Base-by-base conservation (phyloP, 2,329 filamentous ascomycete species). In the Chaetomium sp. region DNA sequence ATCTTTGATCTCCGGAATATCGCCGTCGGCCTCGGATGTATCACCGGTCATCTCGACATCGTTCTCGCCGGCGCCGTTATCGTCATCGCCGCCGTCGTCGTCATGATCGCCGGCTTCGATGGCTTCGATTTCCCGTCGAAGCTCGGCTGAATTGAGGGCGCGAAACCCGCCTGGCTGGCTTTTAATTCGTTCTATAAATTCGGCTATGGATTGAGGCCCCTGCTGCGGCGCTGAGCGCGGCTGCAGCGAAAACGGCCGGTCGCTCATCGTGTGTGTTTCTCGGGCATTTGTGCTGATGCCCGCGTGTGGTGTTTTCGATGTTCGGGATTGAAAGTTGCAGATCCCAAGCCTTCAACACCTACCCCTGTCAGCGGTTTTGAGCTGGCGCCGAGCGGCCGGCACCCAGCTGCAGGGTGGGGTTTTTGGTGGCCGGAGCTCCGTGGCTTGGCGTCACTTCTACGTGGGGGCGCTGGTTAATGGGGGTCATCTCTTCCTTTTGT, bases 101-200 rank as follows among this genome's bases (percentile, higher is more conserved):
- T 71, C 74, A 42, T 9, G 44, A 53, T 47, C 47, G 48, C 60
- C 66, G 62, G 58, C 68, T 58, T 60, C 74, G 72, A 76, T 69
- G 43, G 75, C 66, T 14, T 66, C 72, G 51, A 94, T 85, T 65
- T 94, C 86, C 38, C 85, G 80, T 49, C 79, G 79, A 40, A 97
- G 74, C 44, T 83, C 79, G 50, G 84, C 79, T 69, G 95, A 88
- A 49, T 84, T 89, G 61, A 97, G 78, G 63, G 85, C 79, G 57
- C 89, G 86, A 68, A 97, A 95, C 32, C 89, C 88, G 11, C 89
- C 89, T 58, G 88, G 85, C 65, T 95, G 85, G 44, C 76, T 71
- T 63, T 91, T 88, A 66, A 96, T 86, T 62, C 91, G 89, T 56
- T 80, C 75, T 62, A 96, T 90, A 63, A 92, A 86, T 47, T 87